These are phyloP conservation scores for Pelargonium myrrhifolium DNA, from an alignment of 441 rosid species.

Conservation along the genomic window DNA sequence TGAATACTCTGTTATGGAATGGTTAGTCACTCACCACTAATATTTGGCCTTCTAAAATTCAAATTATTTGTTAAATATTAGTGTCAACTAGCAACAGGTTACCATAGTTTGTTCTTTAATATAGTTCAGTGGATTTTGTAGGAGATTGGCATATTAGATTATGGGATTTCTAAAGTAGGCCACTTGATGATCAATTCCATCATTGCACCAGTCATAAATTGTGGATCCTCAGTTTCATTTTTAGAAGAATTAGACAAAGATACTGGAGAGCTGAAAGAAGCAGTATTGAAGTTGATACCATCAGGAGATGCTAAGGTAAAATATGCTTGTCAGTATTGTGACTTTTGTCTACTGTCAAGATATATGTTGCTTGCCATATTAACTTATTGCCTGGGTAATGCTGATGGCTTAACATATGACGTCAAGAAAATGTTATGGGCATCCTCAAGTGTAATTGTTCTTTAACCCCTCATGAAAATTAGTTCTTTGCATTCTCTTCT, in stretches of 20 bases:
- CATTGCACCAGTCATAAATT: constrained; percentile 59
- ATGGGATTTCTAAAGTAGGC: constrained; percentile 85
- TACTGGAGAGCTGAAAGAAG: constrained; percentile 42
- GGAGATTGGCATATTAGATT: constrained; percentile 79
- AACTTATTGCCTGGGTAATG: background rate
- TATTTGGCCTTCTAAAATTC: background rate
- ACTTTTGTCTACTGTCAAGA: constrained; percentile 7
- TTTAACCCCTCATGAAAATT: constrained; percentile 1
- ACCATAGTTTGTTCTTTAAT: constrained; percentile 16
- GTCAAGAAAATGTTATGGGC: background rate
- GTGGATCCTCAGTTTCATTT: constrained; percentile 40
- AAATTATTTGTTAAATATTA: constrained; percentile 5
- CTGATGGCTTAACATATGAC: background rate
- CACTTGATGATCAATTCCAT: constrained; percentile 73
- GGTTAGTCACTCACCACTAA: background rate
- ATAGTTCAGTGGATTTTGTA: constrained; percentile 28
- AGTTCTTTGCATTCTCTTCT: background rate
- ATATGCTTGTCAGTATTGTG: too few relatives aligned
- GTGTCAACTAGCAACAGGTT: constrained; percentile 5
- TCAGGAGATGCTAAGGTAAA: constrained; percentile 49
- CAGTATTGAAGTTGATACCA: constrained; percentile 43
- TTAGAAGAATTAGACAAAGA: constrained; percentile 44
- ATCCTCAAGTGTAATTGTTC: background rate
- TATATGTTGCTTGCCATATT: constrained; percentile 11
- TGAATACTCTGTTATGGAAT: background rate